Evolutionary conservation across 768 basidiomycete genomes (phyloP).

Genomic region (Pulveroboletus sp.): DNA sequence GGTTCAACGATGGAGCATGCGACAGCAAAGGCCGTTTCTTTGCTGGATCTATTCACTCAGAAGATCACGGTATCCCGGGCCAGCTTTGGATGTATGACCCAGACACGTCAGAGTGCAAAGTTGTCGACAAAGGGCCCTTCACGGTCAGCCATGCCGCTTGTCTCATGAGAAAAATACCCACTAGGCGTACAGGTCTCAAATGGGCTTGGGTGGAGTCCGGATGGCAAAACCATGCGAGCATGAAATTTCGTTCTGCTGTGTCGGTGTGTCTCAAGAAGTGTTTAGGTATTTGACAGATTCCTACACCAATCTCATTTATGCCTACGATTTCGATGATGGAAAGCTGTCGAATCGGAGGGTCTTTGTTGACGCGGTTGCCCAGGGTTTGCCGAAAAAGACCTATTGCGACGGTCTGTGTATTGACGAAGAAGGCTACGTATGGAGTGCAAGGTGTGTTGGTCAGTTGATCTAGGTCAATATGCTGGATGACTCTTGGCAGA

Average conservation of each 20-base stretch:
- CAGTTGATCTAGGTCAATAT: constrained; percentile 1
- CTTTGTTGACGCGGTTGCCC: constrained; percentile 52
- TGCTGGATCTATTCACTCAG: constrained; percentile 56
- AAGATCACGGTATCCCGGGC: constrained; percentile 47
- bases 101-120: constrained; percentile 36
- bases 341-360: constrained; percentile 50
- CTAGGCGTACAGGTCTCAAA: constrained; percentile 12
- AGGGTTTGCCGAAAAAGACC: constrained; percentile 45
- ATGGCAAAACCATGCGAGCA: constrained; percentile 20
- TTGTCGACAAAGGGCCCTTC: constrained; percentile 61
- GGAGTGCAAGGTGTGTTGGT: constrained; percentile 51
- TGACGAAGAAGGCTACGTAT: constrained; percentile 57
- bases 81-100: constrained; percentile 59
- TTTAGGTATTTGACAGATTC: constrained; percentile 69
- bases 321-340: constrained; percentile 51
- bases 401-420: constrained; percentile 66
- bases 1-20: constrained; percentile 72
- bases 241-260: background rate
- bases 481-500: constrained; percentile 28
- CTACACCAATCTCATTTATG: constrained; percentile 57
- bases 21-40: constrained; percentile 61
- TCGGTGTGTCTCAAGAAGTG: constrained; percentile 5
- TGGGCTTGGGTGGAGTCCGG: constrained; percentile 21
- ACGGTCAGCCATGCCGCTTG: constrained; percentile 40
- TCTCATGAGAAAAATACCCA: constrained; percentile 3